Percentiles rank a stretch among this genome's conserved stretches.
These are phyloP conservation scores for Toxoplasma gondii DNA, from an alignment of 169 alveolate genomes.

Conservation along the genomic window DNA sequence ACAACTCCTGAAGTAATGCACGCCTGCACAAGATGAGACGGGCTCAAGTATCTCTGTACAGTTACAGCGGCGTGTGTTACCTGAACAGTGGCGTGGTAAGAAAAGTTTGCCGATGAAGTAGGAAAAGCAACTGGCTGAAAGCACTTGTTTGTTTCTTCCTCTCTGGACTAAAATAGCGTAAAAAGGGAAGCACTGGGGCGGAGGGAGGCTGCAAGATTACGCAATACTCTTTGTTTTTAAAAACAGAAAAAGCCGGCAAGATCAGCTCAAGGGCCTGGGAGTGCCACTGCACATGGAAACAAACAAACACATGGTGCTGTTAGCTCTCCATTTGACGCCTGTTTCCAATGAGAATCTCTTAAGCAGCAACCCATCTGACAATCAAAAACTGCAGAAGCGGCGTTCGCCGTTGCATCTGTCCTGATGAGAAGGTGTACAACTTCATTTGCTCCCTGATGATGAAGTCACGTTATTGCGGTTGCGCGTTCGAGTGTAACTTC, in stretches of 20 bases:
- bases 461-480: too few relatives aligned
- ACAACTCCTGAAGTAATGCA: too few relatives aligned
- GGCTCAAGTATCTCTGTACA: too few relatives aligned
- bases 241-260: conserved; percentile 71
- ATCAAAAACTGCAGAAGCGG: too few relatives aligned
- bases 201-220: conserved; percentile 87
- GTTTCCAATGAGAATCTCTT: too few relatives aligned
- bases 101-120: conserved; percentile 85
- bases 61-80: background rate
- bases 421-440: too few relatives aligned
- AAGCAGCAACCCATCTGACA: too few relatives aligned
- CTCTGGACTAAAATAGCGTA: conserved; percentile 79
- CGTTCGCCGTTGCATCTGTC: too few relatives aligned
- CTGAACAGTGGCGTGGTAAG: conserved; percentile 30
- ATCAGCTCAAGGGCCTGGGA: conserved; percentile 86
- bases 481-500: too few relatives aligned
- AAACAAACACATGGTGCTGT: background rate
- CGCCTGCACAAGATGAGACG: too few relatives aligned
- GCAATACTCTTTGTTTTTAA: conserved; percentile 88
- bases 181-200: conserved; percentile 71
- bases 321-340: background rate
- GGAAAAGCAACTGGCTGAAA: conserved; percentile 84
- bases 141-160: conserved; percentile 80
- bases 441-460: too few relatives aligned
- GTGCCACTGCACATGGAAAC: conserved; percentile 80